phyloP scores from a whole-genome alignment of 2,329 filamentous ascomycete genomes.

The Dendryphion nanum region DNA sequence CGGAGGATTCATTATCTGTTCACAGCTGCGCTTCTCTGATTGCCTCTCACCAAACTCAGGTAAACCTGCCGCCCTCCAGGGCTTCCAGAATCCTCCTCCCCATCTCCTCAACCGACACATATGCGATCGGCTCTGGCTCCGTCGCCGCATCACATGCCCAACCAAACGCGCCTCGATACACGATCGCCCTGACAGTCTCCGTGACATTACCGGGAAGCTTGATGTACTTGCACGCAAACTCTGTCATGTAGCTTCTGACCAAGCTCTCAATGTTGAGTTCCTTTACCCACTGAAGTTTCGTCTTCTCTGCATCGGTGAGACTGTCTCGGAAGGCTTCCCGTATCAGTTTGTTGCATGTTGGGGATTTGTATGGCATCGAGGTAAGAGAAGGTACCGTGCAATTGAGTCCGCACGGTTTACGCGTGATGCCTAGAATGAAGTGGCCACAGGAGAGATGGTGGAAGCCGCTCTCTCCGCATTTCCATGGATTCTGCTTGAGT shows the following conservation, averaged over 20 bases:
- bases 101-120: too few relatives aligned
- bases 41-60: too few relatives aligned
- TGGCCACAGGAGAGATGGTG: background rate
- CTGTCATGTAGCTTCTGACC: background rate
- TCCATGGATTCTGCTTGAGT: background rate
- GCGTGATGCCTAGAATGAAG: background rate
- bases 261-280: background rate
- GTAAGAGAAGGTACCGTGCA: background rate
- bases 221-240: too few relatives aligned
- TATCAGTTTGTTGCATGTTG: background rate
- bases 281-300: background rate
- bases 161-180: too few relatives aligned
- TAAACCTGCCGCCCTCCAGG: too few relatives aligned
- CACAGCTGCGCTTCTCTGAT: too few relatives aligned
- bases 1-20: too few relatives aligned
- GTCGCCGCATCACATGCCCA: too few relatives aligned
- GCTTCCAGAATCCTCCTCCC: too few relatives aligned
- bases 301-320: background rate
- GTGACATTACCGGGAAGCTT: too few relatives aligned
- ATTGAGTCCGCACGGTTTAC: background rate
- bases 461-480: background rate
- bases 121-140: too few relatives aligned
- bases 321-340: background rate
- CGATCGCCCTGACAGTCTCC: too few relatives aligned
- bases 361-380: background rate